Evolutionary conservation across 306 rosid genomes (phyloP).

Genomic region (Prunus kanzakura): DNA sequence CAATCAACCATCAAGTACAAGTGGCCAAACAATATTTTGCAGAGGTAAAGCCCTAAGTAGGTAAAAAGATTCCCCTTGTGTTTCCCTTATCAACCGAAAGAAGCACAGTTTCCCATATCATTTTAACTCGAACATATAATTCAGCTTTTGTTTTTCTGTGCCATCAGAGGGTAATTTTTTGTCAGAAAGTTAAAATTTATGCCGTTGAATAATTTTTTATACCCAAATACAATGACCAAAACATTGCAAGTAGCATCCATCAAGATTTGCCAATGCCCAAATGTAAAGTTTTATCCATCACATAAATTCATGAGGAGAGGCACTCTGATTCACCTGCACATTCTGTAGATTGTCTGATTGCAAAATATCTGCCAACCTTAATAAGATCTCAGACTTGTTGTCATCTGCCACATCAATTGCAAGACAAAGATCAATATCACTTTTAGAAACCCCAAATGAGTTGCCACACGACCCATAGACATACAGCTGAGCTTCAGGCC

Average conservation of each 20-base stretch:
- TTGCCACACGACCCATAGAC: conserved; percentile 96
- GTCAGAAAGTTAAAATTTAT: neutral
- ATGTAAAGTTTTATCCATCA: neutral
- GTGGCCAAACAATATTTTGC: neutral
- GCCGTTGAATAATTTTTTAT: neutral
- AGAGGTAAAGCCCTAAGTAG: neutral
- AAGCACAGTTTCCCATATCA: neutral
- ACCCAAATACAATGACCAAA: neutral
- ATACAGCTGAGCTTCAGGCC: conserved; percentile 79
- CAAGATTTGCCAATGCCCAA: neutral
- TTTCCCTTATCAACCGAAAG: neutral
- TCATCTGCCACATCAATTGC: conserved; percentile 62
- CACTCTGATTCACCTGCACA: conserved; percentile 70
- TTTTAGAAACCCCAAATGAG: conserved; percentile 89
- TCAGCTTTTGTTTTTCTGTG: neutral
- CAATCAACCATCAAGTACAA: neutral
- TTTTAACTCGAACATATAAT: neutral
- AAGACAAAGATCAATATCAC: conserved; percentile 94
- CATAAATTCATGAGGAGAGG: conserved; percentile 6
- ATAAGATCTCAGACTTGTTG: conserved; percentile 73
- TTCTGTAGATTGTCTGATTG: conserved; percentile 79
- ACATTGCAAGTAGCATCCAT: neutral
- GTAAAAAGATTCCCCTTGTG: neutral
- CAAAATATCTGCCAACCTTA: conserved; percentile 79
- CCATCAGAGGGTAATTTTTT: neutral